Evolutionary conservation across 2,329 filamentous ascomycete genomes (phyloP).

Genomic region (Hymenoscyphus albidus): DNA sequence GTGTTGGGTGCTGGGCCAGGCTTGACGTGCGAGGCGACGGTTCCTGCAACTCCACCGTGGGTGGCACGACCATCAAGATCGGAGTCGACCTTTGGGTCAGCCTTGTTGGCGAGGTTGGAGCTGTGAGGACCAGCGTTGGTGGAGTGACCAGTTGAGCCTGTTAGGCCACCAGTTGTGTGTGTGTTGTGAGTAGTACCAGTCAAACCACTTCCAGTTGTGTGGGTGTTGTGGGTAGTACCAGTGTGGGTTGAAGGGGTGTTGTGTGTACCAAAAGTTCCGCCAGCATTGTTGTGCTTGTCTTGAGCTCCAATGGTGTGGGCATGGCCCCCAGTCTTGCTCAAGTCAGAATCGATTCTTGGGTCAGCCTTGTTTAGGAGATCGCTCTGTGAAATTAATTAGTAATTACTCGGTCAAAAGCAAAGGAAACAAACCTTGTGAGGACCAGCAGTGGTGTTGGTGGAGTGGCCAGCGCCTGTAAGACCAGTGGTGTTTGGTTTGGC

Average conservation of each 20-base stretch:
- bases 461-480: slow-evolving; percentile 28
- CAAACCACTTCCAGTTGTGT: slow-evolving; percentile 10
- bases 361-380: slow-evolving; percentile 46
- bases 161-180: slow-evolving; percentile 37
- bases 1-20: slow-evolving; percentile 41
- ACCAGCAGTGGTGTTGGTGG: slow-evolving; percentile 2
- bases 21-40: slow-evolving; percentile 31
- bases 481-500: slow-evolving; percentile 41
- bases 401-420: slow-evolving; percentile 35
- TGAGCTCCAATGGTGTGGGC: slow-evolving; percentile 8
- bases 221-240: slow-evolving; percentile 9
- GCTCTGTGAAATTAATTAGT: slow-evolving; percentile 31
- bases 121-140: slow-evolving; percentile 39
- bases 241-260: neutral
- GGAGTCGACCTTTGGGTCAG: slow-evolving; percentile 25
- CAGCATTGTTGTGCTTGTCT: slow-evolving; percentile 9
- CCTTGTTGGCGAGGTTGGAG: slow-evolving; percentile 15
- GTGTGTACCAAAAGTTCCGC: slow-evolving; percentile 15
- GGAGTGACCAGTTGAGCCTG: slow-evolving; percentile 27
- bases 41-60: slow-evolving; percentile 30
- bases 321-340: slow-evolving; percentile 9
- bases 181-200: slow-evolving; percentile 5
- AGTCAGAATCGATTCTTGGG: slow-evolving; percentile 43
- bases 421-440: slow-evolving; percentile 15
- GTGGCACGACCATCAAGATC: slow-evolving; percentile 41